Evolutionary conservation across 148 eudicot genomes (phyloP).

Genomic region (Amaranthus palmeri): DNA sequence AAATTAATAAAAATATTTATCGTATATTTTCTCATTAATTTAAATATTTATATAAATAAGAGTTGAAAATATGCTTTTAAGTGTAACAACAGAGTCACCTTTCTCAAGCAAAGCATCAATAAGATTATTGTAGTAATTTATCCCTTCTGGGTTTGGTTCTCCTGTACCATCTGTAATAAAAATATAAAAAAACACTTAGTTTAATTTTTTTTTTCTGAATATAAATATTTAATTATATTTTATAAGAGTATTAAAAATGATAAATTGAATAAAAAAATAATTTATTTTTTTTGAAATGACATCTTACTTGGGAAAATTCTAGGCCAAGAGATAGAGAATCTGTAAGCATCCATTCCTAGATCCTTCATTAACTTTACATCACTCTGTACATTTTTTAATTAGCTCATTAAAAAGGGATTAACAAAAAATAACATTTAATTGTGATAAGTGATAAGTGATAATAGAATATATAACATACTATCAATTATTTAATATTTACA

Average conservation of each 20-base stretch:
- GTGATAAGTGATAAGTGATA: too few species aligned
- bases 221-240: not conserved
- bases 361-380: constrained; percentile 91
- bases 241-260: not conserved
- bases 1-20: not conserved
- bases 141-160: constrained; percentile 78
- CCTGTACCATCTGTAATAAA: constrained; percentile 79
- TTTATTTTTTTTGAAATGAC: not conserved
- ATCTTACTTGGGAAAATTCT: constrained; percentile 89
- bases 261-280: too few species aligned
- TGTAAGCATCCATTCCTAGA: constrained; percentile 93
- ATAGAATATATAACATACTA: too few species aligned
- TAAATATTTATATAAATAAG: too few species aligned
- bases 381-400: constrained; percentile 33
- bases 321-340: constrained; percentile 96
- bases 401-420: not conserved
- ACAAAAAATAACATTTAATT: not conserved
- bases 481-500: too few species aligned
- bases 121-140: constrained; percentile 72
- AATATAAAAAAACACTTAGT: not conserved
- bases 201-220: not conserved
- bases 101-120: constrained; percentile 69
- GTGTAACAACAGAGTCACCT: constrained; percentile 39
- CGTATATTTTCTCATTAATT: too few species aligned
- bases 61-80: not conserved